phyloP scores from a whole-genome alignment of 2,329 filamentous ascomycete genomes.

The Dactylellina leptospora region DNA sequence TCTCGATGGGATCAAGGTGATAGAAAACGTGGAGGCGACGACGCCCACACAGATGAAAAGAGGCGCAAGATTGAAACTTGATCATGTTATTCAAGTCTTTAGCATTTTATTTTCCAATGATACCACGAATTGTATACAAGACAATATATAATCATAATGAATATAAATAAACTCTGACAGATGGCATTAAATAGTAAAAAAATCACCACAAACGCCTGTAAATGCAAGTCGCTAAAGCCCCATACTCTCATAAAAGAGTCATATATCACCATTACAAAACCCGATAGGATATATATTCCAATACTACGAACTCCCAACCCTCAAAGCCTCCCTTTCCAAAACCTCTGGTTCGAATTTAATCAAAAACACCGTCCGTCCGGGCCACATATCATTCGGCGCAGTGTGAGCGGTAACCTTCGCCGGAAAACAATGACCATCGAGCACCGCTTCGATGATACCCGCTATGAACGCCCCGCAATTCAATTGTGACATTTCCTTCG shows the following conservation, averaged over 20 bases:
- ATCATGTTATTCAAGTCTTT: neutral
- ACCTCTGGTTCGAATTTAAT: conserved; percentile 93
- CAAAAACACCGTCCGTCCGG: conserved; percentile 92
- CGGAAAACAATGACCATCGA: conserved; percentile 88
- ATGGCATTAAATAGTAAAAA: conserved; percentile 2
- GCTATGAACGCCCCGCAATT: conserved; percentile 97
- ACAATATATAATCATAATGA: neutral
- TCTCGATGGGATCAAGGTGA: conserved; percentile 45
- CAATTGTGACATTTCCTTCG: conserved; percentile 92
- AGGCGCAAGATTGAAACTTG: conserved; percentile 46
- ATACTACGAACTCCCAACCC: conserved; percentile 66
- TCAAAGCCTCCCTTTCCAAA: conserved; percentile 84
- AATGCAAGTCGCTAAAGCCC: conserved; percentile 49
- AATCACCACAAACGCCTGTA: conserved; percentile 31
- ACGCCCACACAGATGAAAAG: conserved; percentile 46
- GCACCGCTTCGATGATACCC: conserved; percentile 92
- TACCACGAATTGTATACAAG: conserved; percentile 16
- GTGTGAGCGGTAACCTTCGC: conserved; percentile 90
- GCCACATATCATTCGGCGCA: conserved; percentile 83
- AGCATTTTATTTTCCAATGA: neutral
- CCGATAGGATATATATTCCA: neutral
- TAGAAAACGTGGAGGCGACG: conserved; percentile 30
- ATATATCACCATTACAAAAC: neutral
- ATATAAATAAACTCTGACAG: neutral
- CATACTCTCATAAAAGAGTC: neutral